Evolutionary conservation across 139 green algal genomes (phyloP).

Genomic region (Mesotaenium endlicherianum): DNA sequence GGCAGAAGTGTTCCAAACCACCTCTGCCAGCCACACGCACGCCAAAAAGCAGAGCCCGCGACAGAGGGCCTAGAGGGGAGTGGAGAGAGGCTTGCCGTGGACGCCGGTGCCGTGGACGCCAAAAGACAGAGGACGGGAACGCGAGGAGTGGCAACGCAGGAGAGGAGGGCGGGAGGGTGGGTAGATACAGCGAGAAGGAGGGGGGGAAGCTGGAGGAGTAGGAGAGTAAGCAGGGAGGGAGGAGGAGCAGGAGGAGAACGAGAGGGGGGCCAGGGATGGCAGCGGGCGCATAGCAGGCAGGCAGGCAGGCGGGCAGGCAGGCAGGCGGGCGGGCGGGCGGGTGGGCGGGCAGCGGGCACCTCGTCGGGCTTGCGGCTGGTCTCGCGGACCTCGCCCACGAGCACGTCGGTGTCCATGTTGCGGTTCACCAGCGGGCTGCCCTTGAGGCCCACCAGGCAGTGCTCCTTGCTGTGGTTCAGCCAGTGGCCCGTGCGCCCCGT

Average conservation of each 20-base stretch:
- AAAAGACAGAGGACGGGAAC: no score
- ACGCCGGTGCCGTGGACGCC: no score
- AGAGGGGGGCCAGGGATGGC: not conserved
- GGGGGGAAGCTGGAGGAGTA: not conserved
- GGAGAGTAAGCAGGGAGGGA: not conserved
- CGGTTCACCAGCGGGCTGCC: slow-evolving; percentile 67
- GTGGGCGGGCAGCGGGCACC: no score
- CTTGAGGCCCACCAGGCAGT: slow-evolving; percentile 84
- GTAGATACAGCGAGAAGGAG: not conserved
- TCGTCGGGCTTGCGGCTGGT: slow-evolving; percentile 83
- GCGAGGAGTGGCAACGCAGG: no score
- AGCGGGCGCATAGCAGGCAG: no score
- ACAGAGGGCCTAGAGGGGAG: no score
- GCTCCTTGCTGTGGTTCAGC: slow-evolving; percentile 88
- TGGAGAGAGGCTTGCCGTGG: no score
- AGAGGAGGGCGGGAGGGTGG: not conserved
- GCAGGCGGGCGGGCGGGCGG: no score
- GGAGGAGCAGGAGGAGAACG: not conserved
- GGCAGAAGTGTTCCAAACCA: no score
- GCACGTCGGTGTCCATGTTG: slow-evolving; percentile 74
- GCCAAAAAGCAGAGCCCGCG: no score
- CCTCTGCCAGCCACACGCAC: no score
- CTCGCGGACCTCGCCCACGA: slow-evolving; percentile 77
- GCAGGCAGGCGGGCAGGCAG: no score
- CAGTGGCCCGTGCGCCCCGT: slow-evolving; percentile 76